Base-by-base conservation (phyloP, 345 rosid genomes). In the Rhodamnia argentea region DNA sequence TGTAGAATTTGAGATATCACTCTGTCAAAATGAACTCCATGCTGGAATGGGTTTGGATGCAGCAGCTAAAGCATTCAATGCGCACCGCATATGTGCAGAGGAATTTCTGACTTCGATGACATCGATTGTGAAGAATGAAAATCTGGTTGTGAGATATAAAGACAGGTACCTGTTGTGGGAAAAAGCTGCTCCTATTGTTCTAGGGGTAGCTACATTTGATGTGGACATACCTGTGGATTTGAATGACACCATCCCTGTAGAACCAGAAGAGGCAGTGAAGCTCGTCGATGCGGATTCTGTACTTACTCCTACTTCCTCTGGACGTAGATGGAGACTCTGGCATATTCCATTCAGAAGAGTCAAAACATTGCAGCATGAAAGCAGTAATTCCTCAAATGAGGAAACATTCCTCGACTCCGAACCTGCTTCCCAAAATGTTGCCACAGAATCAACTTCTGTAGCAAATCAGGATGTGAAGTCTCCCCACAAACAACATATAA, bases 281-380 rank as follows among this genome's bases (percentile, higher is more conserved):
- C 62, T 88, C 24, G 90, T 87, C 86, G 91, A 91, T 76, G 90
- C 83, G 89, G 93, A 89, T 81, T 87, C 92, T 88, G 85, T 81
- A 42, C 56, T 86, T 83, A 86, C 91, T 85, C 83, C 96, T 2
- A 70, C 92, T 86, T 87, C 98, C 54, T 87, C 96, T 60, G 90
- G 94, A 85, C 91, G 92, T 84, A 90, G 96, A 86, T 95, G 98
- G 99, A 92, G 96, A 89, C 96, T 95, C 81, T 94, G 98, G 99
- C 94, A 92, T 5, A 94, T 90, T 91, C 94, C 98, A 42, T 95
- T 96, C 90, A 89, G 96, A 93, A 94, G 94, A 88, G 94, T 92
- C 82, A 94, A 94, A 92, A 94, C 96, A 83, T 82, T 95, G 27
- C 95, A 95, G 88, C 96, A 95, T 86, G 89, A 90, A 7, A 62